A percentile compares a stretch with the other conserved stretches of the same genome.
phyloP scores from a whole-genome alignment of 2,329 filamentous ascomycete species.

The Alternaria sp. region DNA sequence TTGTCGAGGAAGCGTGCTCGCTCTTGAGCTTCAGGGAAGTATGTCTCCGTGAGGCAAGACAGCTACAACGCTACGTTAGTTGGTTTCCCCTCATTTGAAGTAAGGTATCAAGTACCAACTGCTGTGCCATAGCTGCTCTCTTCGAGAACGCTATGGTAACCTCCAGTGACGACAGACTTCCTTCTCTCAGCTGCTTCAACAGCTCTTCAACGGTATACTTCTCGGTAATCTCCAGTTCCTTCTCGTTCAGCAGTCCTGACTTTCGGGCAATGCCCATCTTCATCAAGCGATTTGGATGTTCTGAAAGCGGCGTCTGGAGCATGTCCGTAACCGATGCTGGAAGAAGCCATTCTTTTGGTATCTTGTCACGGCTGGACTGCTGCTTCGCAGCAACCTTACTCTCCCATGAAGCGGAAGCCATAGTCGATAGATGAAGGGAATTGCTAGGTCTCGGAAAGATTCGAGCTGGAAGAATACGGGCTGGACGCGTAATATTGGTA shows the following conservation, averaged over 20 bases:
- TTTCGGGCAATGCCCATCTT: constrained; percentile 54
- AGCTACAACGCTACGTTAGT: constrained; percentile 47
- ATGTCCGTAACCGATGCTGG: constrained; percentile 2
- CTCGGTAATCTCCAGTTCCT: constrained; percentile 56
- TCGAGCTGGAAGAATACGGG: neutral
- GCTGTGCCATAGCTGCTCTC: constrained; percentile 58
- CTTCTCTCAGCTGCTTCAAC: constrained; percentile 41
- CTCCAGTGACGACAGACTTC: constrained; percentile 55
- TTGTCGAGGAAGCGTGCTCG: constrained; percentile 58
- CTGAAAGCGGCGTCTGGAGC: neutral
- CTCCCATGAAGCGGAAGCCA: constrained; percentile 1
- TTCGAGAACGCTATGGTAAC: constrained; percentile 61
- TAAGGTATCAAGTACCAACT: too few relatives aligned
- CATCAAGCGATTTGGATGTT: constrained; percentile 13
- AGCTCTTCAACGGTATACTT: constrained; percentile 44
- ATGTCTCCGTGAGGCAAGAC: constrained; percentile 64
- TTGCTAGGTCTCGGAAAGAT: neutral
- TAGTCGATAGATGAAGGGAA: neutral
- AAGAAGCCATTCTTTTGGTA: constrained; percentile 53
- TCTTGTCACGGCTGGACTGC: constrained; percentile 18
- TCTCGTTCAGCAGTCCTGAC: constrained; percentile 63
- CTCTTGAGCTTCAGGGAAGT: constrained; percentile 59
- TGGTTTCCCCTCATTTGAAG: neutral
- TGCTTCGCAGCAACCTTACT: constrained; percentile 1
- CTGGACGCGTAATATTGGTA: neutral